phyloP scores from a whole-genome alignment of 2,329 filamentous ascomycete genomes.

The Trichoderma pleuroti region DNA sequence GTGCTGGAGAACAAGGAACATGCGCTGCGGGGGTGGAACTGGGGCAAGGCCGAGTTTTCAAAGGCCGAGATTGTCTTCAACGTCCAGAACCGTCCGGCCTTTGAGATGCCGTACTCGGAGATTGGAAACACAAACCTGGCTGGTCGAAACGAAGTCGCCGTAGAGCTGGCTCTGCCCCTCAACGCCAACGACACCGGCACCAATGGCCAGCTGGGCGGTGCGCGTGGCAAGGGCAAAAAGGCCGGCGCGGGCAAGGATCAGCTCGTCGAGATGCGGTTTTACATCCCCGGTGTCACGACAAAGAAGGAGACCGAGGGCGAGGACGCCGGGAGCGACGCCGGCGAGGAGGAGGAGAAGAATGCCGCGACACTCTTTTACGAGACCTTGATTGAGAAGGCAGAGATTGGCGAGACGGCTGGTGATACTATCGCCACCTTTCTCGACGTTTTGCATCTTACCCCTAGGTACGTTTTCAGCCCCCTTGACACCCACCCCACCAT shows the following conservation, averaged over 20 bases:
- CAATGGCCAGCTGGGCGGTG: conserved; percentile 71
- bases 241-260: conserved; percentile 86
- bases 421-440: conserved; percentile 97
- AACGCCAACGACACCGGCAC: conserved; percentile 69
- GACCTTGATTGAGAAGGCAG: conserved; percentile 94
- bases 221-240: conserved; percentile 77
- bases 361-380: conserved; percentile 98
- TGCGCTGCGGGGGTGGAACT: conserved; percentile 95
- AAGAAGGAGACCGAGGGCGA: conserved; percentile 68
- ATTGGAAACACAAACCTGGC: conserved; percentile 97
- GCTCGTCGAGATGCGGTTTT: conserved; percentile 97
- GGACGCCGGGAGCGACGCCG: conserved; percentile 61
- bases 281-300: conserved; percentile 86
- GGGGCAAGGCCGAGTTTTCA: conserved; percentile 96
- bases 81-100: conserved; percentile 92
- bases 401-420: conserved; percentile 98
- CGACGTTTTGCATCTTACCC: conserved; percentile 94
- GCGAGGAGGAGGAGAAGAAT: conserved; percentile 72
- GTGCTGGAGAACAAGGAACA: conserved; percentile 91
- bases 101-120: conserved; percentile 95
- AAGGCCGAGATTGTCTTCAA: conserved; percentile 96
- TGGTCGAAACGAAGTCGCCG: conserved; percentile 94
- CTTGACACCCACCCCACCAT: neutral
- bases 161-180: conserved; percentile 80
- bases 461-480: conserved; percentile 55